Evolutionary conservation across 306 rosid species (phyloP).

Genomic region (Citrullus colocynthis): DNA sequence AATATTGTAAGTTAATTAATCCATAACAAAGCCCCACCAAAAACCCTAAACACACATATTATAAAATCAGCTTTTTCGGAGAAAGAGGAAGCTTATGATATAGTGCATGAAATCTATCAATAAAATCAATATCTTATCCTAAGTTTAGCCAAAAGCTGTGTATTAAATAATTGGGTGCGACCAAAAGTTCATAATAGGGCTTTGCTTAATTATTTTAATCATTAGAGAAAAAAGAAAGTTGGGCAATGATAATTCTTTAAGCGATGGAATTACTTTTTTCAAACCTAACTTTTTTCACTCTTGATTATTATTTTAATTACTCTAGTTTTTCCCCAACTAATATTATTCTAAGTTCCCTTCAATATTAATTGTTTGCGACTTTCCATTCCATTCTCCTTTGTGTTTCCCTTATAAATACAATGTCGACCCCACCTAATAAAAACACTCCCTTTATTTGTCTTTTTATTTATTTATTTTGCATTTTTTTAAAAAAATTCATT

Average conservation of each 20-base stretch:
- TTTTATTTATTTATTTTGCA: neutral
- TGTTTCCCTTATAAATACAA: neutral
- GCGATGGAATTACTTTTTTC: neutral
- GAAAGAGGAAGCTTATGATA: conserved; percentile 6
- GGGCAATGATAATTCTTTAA: neutral
- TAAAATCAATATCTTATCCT: neutral
- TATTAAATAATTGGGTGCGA: neutral
- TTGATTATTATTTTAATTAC: neutral
- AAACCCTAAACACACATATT: neutral
- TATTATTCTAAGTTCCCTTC: neutral
- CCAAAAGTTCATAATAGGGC: neutral
- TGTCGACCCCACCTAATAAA: neutral
- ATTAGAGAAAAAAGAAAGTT: neutral
- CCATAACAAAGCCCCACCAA: neutral
- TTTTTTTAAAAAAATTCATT: neutral
- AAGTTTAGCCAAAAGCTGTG: conserved; percentile 1
- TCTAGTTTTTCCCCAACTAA: neutral
- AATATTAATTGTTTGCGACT: conserved; percentile 1
- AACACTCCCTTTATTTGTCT: neutral
- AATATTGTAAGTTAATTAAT: neutral
- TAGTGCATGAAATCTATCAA: conserved; percentile 4
- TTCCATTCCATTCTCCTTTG: neutral
- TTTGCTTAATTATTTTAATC: neutral
- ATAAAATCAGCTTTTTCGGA: neutral
- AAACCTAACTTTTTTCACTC: neutral